Conservation (phyloP, 495 filamentous ascomycete genomes). For the Gamarada debralockiae region DNA sequence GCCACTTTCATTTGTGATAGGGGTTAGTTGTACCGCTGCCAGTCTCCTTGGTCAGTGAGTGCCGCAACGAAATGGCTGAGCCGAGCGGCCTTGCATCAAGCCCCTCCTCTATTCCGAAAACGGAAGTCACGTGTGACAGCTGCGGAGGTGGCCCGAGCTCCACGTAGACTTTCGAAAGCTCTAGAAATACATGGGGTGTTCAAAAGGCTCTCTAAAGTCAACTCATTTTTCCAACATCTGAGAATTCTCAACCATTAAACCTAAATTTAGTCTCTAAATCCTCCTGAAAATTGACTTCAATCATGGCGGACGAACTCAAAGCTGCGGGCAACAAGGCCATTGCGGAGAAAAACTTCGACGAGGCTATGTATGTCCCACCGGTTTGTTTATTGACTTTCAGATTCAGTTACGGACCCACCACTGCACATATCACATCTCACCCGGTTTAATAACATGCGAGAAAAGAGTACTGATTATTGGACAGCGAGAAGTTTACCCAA, state of each 20-base stretch:
- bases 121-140: too few species aligned
- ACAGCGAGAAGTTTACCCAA: slow-evolving; percentile 86
- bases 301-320: slow-evolving; percentile 66
- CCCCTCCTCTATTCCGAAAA: too few species aligned
- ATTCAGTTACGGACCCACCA: too few species aligned
- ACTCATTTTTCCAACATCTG: background rate
- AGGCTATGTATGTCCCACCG: slow-evolving; percentile 76
- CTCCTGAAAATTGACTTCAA: background rate
- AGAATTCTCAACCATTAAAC: background rate
- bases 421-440: background rate
- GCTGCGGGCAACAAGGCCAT: slow-evolving; percentile 98
- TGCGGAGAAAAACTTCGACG: slow-evolving; percentile 90
- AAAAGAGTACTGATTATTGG: slow-evolving; percentile 5
- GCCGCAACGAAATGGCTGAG: too few species aligned
- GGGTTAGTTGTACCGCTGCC: too few species aligned
- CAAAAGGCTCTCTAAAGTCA: background rate
- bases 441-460: background rate
- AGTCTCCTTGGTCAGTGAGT: too few species aligned
- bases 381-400: slow-evolving; percentile 9
- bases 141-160: too few species aligned
- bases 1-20: too few species aligned
- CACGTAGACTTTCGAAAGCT: too few species aligned
- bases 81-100: too few species aligned
- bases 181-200: slow-evolving; percentile 8
- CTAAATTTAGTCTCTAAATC: background rate